A percentile compares a stretch with the other conserved stretches of the same genome.
phyloP scores from a whole-genome alignment of 495 filamentous ascomycete species.

The Chaetomidium leptoderma region DNA sequence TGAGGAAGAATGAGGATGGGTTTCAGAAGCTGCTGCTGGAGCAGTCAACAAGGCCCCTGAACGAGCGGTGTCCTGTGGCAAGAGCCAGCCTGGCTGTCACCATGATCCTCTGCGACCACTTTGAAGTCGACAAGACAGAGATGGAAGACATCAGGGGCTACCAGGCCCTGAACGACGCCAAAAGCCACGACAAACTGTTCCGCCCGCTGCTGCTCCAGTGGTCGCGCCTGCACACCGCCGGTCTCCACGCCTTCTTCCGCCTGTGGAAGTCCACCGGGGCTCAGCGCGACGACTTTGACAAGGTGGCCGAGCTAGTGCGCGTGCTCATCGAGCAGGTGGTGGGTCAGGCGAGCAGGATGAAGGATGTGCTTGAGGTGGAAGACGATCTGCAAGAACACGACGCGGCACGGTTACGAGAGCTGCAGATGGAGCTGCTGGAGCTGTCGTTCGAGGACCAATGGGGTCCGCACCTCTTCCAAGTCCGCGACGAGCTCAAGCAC shows the following conservation, averaged over 20 bases:
- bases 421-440: slow-evolving; percentile 95
- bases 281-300: slow-evolving; percentile 79
- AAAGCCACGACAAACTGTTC: slow-evolving; percentile 82
- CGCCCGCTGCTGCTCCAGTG: slow-evolving; percentile 87
- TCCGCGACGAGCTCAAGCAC: slow-evolving; percentile 87
- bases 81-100: slow-evolving; percentile 85
- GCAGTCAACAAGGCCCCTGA: slow-evolving; percentile 67
- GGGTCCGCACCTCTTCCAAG: slow-evolving; percentile 83
- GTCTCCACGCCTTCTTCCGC: slow-evolving; percentile 83
- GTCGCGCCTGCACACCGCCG: slow-evolving; percentile 88
- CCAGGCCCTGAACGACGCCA: slow-evolving; percentile 67
- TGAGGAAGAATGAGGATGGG: slow-evolving; percentile 80
- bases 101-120: slow-evolving; percentile 86
- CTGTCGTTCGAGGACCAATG: slow-evolving; percentile 89
- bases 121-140: slow-evolving; percentile 85
- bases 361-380: slow-evolving; percentile 83
- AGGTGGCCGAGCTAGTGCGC: slow-evolving; percentile 82
- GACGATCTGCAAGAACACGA: slow-evolving; percentile 84
- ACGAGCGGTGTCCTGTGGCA: slow-evolving; percentile 82
- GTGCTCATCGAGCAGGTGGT: slow-evolving; percentile 91
- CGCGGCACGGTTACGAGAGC: slow-evolving; percentile 64
- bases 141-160: slow-evolving; percentile 76
- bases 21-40: slow-evolving; percentile 91
- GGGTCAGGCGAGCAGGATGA: slow-evolving; percentile 74
- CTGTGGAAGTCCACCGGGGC: slow-evolving; percentile 89